A percentile compares a stretch with the other conserved stretches of the same genome.
Conservation (phyloP, 805 yeast genomes). For the Wickerhamiella australiensis region DNA sequence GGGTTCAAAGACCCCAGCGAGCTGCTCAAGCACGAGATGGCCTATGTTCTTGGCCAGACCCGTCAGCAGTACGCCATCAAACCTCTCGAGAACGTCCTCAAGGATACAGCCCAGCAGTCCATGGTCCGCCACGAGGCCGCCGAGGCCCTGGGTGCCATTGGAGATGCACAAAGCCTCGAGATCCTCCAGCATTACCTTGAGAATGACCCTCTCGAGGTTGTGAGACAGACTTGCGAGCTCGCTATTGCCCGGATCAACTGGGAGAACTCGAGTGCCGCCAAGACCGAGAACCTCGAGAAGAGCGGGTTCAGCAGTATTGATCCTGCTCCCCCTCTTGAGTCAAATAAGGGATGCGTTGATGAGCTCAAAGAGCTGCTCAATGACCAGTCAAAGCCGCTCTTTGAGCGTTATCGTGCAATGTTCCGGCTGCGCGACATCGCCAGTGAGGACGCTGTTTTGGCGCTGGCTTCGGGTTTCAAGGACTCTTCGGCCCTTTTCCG, state of each 20-base stretch:
- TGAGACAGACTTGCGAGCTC: conserved; percentile 93
- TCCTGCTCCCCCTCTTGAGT: conserved; percentile 96
- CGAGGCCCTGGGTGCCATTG: conserved; percentile 94
- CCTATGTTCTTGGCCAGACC: conserved; percentile 94
- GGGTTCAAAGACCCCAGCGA: conserved; percentile 76
- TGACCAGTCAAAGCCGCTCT: conserved; percentile 65
- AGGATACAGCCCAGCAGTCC: conserved; percentile 49
- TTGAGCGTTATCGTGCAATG: conserved; percentile 97
- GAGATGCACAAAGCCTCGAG: conserved; percentile 60
- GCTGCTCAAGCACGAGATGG: conserved; percentile 91
- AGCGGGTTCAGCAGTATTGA: conserved; percentile 81
- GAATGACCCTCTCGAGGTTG: conserved; percentile 74
- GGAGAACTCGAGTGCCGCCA: conserved; percentile 61
- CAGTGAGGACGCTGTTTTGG: conserved; percentile 82
- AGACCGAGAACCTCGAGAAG: conserved; percentile 56
- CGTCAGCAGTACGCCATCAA: conserved; percentile 71
- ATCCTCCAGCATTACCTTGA: conserved; percentile 50
- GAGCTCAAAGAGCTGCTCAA: conserved; percentile 58
- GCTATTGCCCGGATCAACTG: conserved; percentile 91
- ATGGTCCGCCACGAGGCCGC: conserved; percentile 99
- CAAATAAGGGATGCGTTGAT: conserved; percentile 45
- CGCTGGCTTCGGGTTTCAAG: conserved; percentile 77
- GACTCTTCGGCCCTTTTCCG: conserved; percentile 90
- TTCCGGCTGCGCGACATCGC: conserved; percentile 93
- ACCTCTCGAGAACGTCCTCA: conserved; percentile 57